Conservation (phyloP, 176 grass and related monocot species). For the Carex pumila region DNA sequence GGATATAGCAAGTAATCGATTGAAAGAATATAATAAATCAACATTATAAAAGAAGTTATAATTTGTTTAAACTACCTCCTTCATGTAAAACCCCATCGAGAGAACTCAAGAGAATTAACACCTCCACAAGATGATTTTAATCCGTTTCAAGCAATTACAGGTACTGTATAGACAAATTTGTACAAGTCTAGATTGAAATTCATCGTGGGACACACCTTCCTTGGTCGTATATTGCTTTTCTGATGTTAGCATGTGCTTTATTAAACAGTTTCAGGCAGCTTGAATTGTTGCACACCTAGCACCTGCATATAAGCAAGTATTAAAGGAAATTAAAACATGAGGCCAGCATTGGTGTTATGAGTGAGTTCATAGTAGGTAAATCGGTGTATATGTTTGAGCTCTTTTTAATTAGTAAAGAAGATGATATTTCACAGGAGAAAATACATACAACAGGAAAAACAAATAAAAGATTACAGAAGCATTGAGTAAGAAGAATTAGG, state of each 20-base stretch:
- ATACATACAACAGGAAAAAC: not conserved
- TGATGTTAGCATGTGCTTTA: not conserved
- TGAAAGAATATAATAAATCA: constrained; percentile 3
- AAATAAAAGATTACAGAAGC: not conserved
- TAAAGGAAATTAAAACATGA: not conserved
- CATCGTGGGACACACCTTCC: not conserved
- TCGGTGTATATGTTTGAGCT: not conserved
- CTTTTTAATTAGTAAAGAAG: not conserved
- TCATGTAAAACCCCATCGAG: not conserved
- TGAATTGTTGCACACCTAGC: constrained; percentile 68
- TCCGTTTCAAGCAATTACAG: not conserved
- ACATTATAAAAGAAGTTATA: not conserved
- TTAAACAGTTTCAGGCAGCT: constrained; percentile 61
- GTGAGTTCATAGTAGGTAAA: not conserved
- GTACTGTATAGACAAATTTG: not conserved
- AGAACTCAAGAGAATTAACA: not conserved
- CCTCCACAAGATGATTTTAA: not conserved
- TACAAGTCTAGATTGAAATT: constrained; percentile 8
- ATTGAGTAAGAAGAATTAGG: not conserved
- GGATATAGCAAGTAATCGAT: not conserved
- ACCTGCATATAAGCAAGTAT: constrained; percentile 30
- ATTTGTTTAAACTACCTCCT: not conserved
- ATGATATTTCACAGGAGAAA: not conserved
- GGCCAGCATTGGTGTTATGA: not conserved
- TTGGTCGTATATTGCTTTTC: not conserved